Percentiles rank a stretch among this genome's conserved stretches.
Evolutionary conservation across 2,329 filamentous ascomycete genomes (phyloP).

Genomic region (Torrubiella hemipterigena): DNA sequence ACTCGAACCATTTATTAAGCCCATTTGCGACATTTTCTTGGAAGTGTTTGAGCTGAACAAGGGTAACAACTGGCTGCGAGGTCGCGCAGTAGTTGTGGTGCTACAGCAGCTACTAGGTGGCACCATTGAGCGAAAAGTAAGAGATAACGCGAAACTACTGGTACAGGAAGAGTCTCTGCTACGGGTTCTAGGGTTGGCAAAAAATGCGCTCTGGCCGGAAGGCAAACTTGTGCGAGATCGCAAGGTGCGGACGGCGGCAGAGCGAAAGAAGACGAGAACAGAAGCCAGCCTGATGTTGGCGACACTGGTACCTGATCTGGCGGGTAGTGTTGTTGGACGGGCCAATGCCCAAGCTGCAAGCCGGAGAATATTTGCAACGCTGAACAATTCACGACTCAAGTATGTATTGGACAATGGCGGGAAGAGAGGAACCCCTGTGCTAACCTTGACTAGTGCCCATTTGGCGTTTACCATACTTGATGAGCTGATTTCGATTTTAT

Average conservation of each 20-base stretch:
- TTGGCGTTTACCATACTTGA: constrained; percentile 60
- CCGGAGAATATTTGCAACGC: constrained; percentile 73
- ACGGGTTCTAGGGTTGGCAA: constrained; percentile 62
- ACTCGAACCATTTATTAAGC: constrained; percentile 91
- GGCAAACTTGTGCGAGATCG: constrained; percentile 40
- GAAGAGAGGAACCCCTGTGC: no score
- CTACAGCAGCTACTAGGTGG: constrained; percentile 91
- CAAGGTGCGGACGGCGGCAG: constrained; percentile 48
- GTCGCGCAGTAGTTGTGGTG: constrained; percentile 89
- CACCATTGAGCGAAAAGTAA: constrained; percentile 89
- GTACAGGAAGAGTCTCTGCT: constrained; percentile 69
- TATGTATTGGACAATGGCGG: constrained; percentile 32
- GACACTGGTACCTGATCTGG: constrained; percentile 81
- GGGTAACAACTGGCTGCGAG: constrained; percentile 94
- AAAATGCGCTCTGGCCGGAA: constrained; percentile 72
- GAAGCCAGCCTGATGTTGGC: constrained; percentile 85
- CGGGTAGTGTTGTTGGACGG: constrained; percentile 83
- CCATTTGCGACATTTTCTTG: constrained; percentile 94
- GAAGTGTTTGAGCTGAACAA: constrained; percentile 91
- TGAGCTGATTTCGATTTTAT: constrained; percentile 55
- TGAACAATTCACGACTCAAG: constrained; percentile 89
- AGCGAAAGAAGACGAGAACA: constrained; percentile 69
- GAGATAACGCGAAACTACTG: constrained; percentile 66
- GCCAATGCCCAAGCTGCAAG: constrained; percentile 86
- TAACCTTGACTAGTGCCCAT: constrained; percentile 41